Conservation (phyloP, 2,329 filamentous ascomycete genomes). For the Paecilomyces variotii region DNA sequence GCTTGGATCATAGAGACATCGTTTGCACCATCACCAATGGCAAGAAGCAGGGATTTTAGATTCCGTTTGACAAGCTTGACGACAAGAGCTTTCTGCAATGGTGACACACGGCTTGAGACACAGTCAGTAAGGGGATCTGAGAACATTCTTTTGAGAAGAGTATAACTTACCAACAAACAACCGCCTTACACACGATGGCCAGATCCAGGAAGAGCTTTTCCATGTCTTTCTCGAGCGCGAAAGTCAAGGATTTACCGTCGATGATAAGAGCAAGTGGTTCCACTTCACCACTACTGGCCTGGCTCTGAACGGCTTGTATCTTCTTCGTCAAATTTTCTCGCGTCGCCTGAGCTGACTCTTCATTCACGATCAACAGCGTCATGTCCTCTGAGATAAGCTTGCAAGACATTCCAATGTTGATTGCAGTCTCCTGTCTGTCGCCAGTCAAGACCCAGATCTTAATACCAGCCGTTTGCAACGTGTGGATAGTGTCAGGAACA, state of each 20-base stretch:
- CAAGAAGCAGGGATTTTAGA: slow-evolving; percentile 81
- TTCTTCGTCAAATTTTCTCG: slow-evolving; percentile 90
- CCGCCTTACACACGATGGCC: slow-evolving; percentile 94
- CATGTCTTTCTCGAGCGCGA: slow-evolving; percentile 82
- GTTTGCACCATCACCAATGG: slow-evolving; percentile 95
- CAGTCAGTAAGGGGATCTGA: slow-evolving; percentile 6
- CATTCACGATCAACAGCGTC: slow-evolving; percentile 94
- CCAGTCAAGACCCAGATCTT: slow-evolving; percentile 98
- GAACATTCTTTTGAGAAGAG: background rate
- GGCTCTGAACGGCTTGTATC: slow-evolving; percentile 77
- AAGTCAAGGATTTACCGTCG: slow-evolving; percentile 92
- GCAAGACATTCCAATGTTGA: slow-evolving; percentile 99
- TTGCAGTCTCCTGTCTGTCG: slow-evolving; percentile 95
- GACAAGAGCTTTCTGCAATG: slow-evolving; percentile 91
- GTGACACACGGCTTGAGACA: slow-evolving; percentile 71
- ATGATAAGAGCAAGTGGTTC: slow-evolving; percentile 89
- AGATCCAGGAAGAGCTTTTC: slow-evolving; percentile 91
- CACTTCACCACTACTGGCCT: slow-evolving; percentile 55
- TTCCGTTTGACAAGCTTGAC: slow-evolving; percentile 97
- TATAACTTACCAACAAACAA: slow-evolving; percentile 66
- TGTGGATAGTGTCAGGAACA: slow-evolving; percentile 96
- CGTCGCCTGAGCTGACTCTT: slow-evolving; percentile 70
- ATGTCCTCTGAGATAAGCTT: slow-evolving; percentile 98
- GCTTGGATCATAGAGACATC: slow-evolving; percentile 99
- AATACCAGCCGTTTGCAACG: slow-evolving; percentile 90